Evolutionary conservation across 2,329 filamentous ascomycete genomes (phyloP), one percentile per base, ranked within the genome.

Genomic region (Chaetomium olivaceum): DNA sequence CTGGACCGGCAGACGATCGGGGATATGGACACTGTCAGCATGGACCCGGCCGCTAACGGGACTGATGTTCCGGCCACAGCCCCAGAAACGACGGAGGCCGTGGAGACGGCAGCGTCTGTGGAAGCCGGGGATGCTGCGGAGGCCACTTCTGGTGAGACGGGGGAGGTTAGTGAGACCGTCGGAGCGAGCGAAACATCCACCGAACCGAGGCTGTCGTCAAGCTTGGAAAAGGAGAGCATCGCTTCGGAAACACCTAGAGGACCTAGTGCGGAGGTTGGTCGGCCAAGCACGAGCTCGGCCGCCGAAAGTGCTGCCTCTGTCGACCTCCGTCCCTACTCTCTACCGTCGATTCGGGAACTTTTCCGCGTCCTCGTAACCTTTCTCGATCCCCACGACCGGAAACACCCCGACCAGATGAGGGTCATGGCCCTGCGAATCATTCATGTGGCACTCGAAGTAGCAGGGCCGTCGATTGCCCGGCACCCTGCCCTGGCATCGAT

Each of bases 391-490:
- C 91, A 97, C 74, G 94, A 98, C 77, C 89, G 88, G 61, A 91
- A 94, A 72, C 92, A 97, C 76, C 96, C 93, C 2, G 95, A 99
- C 75, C 90, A 92, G 1, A 95, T 98, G 90, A 88, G 94, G 71
- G 92, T 99, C 50, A 99, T 99, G 93, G 95, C 95, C 21, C 80
- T 99, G 70, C 88, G 95, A 52, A 98, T 99, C 69, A 95, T 99
- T 63, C 95, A 99, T 76, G 95, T 99, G 54, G 95, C 95, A 1
- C 85, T 99, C 25, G 95, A 99, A 78, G 94, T 99, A 65, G 93
- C 95, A 1, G 95, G 95, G 0, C 94, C 95, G 4, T 96, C 93
- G 8, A 97, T 99, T 74, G 92, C 93, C 58, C 91, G 91, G 69
- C 95, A 99, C 76, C 93, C 94, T 6, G 92, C 91, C 65, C 81